Evolutionary conservation across 192 early-diverging fungal species (phyloP), one percentile per base, ranked within the genome.

Genomic region (Powellomyces hirtus): DNA sequence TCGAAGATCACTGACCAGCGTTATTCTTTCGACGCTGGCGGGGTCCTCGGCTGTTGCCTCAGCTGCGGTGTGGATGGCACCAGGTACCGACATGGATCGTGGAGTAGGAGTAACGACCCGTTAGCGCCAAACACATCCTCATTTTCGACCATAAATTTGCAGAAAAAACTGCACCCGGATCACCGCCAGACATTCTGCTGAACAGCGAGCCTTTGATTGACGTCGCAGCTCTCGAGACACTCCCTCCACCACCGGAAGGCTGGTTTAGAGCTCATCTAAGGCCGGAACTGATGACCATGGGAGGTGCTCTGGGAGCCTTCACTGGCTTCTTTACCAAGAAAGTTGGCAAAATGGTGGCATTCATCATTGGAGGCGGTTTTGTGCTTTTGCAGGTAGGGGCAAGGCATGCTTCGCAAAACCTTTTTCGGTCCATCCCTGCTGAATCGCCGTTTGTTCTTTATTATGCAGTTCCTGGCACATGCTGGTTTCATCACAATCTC

Each of bases 311-410:
- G 20, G 69, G 69, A 14, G 49, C 53, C 10, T 71, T 55, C 27
- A 63, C 69, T 6, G 69, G 69, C 18, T 63, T 37, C 37, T 71
- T 71, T 27, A 50, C 44, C 1, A 52, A 49, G n/a, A 71, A 71
- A 50, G 10, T 71, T 14, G 61, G 69, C 45, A 71, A 71, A 40
- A 18, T 71, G 10, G 69, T 71, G 16, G 61, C 61, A 16, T 71
- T 71, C 53, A 46, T 18, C 20, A 38, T 71, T 52, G 69, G 69
- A 10, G 69, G 26, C 16, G 36, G 24, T 18, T 71, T 71, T 49
- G 49, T 71, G 13, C 24, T 63, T 31, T 16, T 71, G 2, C 69
- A 71, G 69, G 69, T 71, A 63, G 52, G 49, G 46, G 2, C 26
- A 24, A 8, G 8, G 40, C 40, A 42, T 42, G 10, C 18, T 42